phyloP scores from a whole-genome alignment of 2,329 filamentous ascomycete species.

The Apiospora saccharicola region DNA sequence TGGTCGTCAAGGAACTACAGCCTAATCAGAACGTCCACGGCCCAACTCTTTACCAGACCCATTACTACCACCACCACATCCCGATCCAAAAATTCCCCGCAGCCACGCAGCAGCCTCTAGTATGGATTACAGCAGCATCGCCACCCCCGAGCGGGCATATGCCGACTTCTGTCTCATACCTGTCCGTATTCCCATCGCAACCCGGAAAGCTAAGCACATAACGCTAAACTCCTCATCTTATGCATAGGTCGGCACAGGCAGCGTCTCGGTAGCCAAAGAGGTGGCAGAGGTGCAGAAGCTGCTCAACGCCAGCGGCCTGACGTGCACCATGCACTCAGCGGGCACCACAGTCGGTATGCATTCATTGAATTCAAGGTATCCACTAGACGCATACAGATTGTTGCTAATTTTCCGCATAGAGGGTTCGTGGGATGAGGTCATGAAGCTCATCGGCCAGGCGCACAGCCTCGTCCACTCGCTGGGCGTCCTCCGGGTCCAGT shows the following conservation, averaged over 20 bases:
- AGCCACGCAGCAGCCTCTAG: neutral
- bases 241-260: conserved; percentile 78
- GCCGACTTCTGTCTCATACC: conserved; percentile 94
- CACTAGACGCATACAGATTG: neutral
- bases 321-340: conserved; percentile 89
- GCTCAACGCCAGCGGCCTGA: conserved; percentile 80
- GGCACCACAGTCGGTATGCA: conserved; percentile 87
- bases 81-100: neutral
- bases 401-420: conserved; percentile 59
- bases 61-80: neutral
- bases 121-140: conserved; percentile 53
- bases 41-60: neutral
- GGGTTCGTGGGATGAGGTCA: conserved; percentile 89
- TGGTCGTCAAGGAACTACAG: neutral
- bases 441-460: conserved; percentile 84
- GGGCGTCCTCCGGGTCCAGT: conserved; percentile 85
- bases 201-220: neutral
- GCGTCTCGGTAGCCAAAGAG: conserved; percentile 78
- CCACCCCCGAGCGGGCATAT: conserved; percentile 78
- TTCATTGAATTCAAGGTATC: neutral
- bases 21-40: neutral
- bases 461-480: conserved; percentile 79
- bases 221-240: neutral
- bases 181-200: conserved; percentile 51
- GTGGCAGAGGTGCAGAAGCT: conserved; percentile 89